A percentile compares a stretch with the other conserved stretches of the same genome.
These are phyloP conservation scores for Phytopythium litorale DNA, from an alignment of 352 stramenopile species.

Conservation along the genomic window DNA sequence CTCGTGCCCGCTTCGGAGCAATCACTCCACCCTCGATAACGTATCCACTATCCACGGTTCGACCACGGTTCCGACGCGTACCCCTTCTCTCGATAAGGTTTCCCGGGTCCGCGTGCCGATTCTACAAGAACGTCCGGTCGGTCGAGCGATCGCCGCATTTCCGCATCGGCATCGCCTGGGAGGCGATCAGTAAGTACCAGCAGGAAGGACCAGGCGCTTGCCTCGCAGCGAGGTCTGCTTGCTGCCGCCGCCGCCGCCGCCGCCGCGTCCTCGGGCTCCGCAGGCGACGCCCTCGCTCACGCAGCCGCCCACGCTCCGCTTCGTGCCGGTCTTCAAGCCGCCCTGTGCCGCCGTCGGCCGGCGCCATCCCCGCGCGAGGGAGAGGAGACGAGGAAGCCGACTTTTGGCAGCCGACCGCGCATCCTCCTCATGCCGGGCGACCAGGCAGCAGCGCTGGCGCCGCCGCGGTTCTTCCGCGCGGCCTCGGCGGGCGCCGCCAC, in stretches of 20 bases:
- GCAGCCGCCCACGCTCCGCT: no score
- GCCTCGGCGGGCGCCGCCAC: background rate
- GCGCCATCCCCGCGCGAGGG: background rate
- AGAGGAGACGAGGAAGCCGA: background rate
- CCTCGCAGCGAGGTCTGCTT: no score
- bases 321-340: no score
- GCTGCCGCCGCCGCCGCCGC: no score
- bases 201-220: background rate
- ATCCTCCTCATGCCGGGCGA: constrained; percentile 4
- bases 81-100: background rate
- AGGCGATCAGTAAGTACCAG: background rate
- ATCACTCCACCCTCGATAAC: no score
- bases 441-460: background rate
- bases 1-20: no score
- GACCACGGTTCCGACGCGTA: background rate
- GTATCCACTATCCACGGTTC: no score
- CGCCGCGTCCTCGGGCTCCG: no score
- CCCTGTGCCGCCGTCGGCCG: no score
- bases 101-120: background rate
- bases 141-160: background rate
- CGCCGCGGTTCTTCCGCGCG: constrained; percentile 3
- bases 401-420: background rate
- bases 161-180: background rate
- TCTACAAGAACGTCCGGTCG: background rate
- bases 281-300: no score